Conservation (phyloP, 495 filamentous ascomycete genomes). For the Annulohypoxylon maeteangense region DNA sequence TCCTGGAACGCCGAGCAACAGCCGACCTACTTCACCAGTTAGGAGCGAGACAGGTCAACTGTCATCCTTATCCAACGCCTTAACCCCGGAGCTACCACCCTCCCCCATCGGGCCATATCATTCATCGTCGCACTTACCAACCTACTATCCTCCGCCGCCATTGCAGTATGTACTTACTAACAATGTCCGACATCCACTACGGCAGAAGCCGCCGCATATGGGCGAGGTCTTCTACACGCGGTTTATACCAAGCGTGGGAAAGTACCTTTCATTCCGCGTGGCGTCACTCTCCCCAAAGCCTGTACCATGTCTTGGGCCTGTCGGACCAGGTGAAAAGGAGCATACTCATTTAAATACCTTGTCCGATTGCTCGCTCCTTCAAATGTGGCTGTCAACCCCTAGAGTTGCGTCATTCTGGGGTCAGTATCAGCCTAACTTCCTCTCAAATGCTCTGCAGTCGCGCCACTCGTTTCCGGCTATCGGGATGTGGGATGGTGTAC, state of each 20-base stretch:
- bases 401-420: constrained; percentile 88
- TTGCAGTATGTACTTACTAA: constrained; percentile 83
- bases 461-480: constrained; percentile 90
- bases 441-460: constrained; percentile 69
- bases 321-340: constrained; percentile 52
- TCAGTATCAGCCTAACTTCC: constrained; percentile 72
- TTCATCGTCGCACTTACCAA: constrained; percentile 83
- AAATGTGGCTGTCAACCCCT: constrained; percentile 90
- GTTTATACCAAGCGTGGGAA: constrained; percentile 80
- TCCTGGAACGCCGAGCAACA: constrained; percentile 63
- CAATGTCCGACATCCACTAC: constrained; percentile 83
- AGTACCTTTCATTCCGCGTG: constrained; percentile 89
- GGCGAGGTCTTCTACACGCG: constrained; percentile 90
- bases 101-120: constrained; percentile 72
- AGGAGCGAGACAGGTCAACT: constrained; percentile 52
- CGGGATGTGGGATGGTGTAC: constrained; percentile 92
- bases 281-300: constrained; percentile 69
- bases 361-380: constrained; percentile 77
- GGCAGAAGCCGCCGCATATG: constrained; percentile 88
- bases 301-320: constrained; percentile 64
- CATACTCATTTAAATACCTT: constrained; percentile 51
- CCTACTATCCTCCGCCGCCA: constrained; percentile 87
- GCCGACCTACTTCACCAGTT: constrained; percentile 70
- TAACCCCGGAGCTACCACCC: constrained; percentile 46
- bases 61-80: constrained; percentile 25